Base-by-base conservation (phyloP, 2,329 filamentous ascomycete species). In the Calonectria hawksworthii region DNA sequence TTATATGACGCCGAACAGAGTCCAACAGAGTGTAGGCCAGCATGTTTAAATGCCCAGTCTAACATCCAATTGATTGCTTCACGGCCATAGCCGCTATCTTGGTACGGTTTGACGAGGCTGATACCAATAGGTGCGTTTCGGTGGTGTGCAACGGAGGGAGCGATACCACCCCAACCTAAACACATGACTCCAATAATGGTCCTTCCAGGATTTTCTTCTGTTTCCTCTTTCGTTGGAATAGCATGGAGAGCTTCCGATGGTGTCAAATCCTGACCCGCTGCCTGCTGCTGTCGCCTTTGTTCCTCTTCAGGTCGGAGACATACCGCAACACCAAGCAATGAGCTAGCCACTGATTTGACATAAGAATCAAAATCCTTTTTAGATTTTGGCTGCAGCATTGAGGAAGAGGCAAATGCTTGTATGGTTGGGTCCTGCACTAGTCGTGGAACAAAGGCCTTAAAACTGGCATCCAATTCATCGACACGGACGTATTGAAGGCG, bases 31-130 rank as follows among this genome's bases (percentile, higher is more conserved):
- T 90, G 88, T 80, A 89, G 73, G 2, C 85, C 86, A 3, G 83
- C 86, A 23, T 83, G 82, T 28, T 76, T 76, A 74, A 90, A 90
- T 0, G 84, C 85, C 84, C 87, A 89, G 52, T 87, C 83, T 13
- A 89, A 75, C 4, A 81, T 84, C 88, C 87, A 90, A 36, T 82
- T 80, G 65, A 90, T 86, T 2, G 87, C 86, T 76, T 89, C 88
- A 18, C 79, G 79, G 7, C 88, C 88, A 68, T 89, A 89, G 0
- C 88, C 87, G 36, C 82, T 77, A 11, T 83, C 81, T 68, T 88
- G 86, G 73, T 84, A 84, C 2, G 68, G 41, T 0, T 81, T 78
- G 1, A 83, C 73, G 26, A 89, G 82, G 23, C 80, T 80, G 38
- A 88, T 81, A 5, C 83, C 85, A 18, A 89, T 81, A 6, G 70